Evolutionary conservation across 2,329 filamentous ascomycete genomes (phyloP).

Genomic region (Fusarium sp.): DNA sequence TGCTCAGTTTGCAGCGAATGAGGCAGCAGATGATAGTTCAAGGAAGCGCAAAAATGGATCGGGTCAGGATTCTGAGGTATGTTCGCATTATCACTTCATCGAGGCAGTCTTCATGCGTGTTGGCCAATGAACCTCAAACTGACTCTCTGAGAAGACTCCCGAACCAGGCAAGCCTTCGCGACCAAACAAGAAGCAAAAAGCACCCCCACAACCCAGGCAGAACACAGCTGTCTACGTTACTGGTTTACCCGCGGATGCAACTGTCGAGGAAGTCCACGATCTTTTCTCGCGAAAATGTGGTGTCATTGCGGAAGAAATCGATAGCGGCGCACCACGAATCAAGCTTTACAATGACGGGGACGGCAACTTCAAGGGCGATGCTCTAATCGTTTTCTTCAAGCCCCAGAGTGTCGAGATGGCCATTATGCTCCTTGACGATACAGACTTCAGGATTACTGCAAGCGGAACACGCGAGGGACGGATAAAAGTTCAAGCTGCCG

Average conservation of each 20-base stretch:
- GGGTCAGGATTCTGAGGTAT: slow-evolving; percentile 58
- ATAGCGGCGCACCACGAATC: slow-evolving; percentile 87
- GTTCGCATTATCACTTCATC: slow-evolving; percentile 35
- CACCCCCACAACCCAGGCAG: slow-evolving; percentile 66
- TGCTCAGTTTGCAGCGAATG: slow-evolving; percentile 43
- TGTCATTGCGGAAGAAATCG: slow-evolving; percentile 93
- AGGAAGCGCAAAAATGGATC: slow-evolving; percentile 60
- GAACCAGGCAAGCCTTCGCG: slow-evolving; percentile 54
- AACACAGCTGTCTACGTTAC: slow-evolving; percentile 96
- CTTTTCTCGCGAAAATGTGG: slow-evolving; percentile 87
- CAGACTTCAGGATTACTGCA: slow-evolving; percentile 76
- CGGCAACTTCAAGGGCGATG: slow-evolving; percentile 93
- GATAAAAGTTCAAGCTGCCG: slow-evolving; percentile 86
- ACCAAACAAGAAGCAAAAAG: slow-evolving; percentile 60
- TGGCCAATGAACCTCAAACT: slow-evolving; percentile 7
- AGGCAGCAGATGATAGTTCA: slow-evolving; percentile 43
- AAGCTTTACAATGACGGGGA: slow-evolving; percentile 89
- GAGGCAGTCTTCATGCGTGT: neutral
- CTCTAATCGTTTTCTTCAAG: slow-evolving; percentile 93
- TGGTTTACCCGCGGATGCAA: slow-evolving; percentile 83
- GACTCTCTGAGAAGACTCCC: slow-evolving; percentile 35
- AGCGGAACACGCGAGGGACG: slow-evolving; percentile 67
- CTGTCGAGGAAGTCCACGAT: slow-evolving; percentile 82
- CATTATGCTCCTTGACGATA: slow-evolving; percentile 83
- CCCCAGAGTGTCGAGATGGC: slow-evolving; percentile 91